Base-by-base conservation (phyloP, 352 stramenopile species). In the Pythium volutum region DNA sequence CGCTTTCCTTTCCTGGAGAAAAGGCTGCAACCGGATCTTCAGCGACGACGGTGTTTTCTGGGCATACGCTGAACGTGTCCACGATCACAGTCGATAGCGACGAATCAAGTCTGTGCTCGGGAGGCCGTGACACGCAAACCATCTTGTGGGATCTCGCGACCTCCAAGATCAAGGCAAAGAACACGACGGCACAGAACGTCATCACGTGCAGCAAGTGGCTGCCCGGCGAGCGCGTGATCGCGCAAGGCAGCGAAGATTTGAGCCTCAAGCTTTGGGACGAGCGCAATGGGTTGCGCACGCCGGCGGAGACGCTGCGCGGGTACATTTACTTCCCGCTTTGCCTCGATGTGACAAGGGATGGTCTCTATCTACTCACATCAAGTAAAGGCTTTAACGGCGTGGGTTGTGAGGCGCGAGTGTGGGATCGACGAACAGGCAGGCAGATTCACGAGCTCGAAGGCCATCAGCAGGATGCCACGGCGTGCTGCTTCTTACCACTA, bases 311-410 rank as follows among this genome's bases (percentile, higher is more conserved):
- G 14, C 70, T 92, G 12, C 69, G 70, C 9, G 84, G 87, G 27
- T 93, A 88, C 60, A 70, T 93, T 25, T 91, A 95, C 69, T 94
- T 94, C 55, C 79, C 87, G 0, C 64, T 93, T 15, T 76, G 79
- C 23, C 69, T 95, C 55, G 78, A 84, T 20, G 57, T 84, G 20
- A 76, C 77, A 0, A 4, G 52, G 12, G 77, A 89, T 26, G 76
- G 64, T 4, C 71, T 72, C 4, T 89, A 91, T 56, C 22, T 95
- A 11, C 47, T 93, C 29, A 94, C 87, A 3, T 91, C 84, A 3
- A 95, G 87, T 59, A 95, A 94, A 64, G 87, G 87, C 0, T 93
- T 93, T 57, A 95, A 88, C 46, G 81, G 84, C 11, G 78, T 95
- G 25, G 87, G 87, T 2, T 81, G 75, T 25, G 87, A 94, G 50